A percentile compares a stretch with the other conserved stretches of the same genome.
phyloP scores from a whole-genome alignment of 192 early-diverging fungal genomes.

The Borealophlyctis nickersoniae region DNA sequence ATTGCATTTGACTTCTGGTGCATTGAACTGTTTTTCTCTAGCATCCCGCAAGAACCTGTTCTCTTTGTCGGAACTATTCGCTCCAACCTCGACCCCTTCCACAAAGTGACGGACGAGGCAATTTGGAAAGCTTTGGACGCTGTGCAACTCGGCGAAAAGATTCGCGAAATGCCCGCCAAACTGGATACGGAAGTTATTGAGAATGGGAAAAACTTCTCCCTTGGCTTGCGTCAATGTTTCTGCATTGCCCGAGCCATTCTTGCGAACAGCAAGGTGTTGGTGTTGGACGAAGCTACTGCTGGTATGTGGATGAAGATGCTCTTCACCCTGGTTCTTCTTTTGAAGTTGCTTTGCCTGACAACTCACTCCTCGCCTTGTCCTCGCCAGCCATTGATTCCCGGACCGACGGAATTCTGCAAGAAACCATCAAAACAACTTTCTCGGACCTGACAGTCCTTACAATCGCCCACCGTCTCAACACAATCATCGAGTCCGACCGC shows the following conservation, averaged over 20 bases:
- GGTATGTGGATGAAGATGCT: neutral
- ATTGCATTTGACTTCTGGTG: too few species aligned
- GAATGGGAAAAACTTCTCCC: slow-evolving; percentile 47
- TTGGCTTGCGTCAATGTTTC: slow-evolving; percentile 40
- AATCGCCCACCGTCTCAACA: slow-evolving; percentile 70
- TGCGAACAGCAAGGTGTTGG: slow-evolving; percentile 31
- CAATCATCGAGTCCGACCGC: slow-evolving; percentile 47
- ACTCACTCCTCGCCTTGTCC: neutral
- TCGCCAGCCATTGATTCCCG: slow-evolving; percentile 28
- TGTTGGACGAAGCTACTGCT: slow-evolving; percentile 35
- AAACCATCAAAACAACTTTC: slow-evolving; percentile 42
- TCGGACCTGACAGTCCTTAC: slow-evolving; percentile 54
- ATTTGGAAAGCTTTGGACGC: slow-evolving; percentile 60
- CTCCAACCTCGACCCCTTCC: slow-evolving; percentile 81
- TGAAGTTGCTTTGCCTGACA: neutral
- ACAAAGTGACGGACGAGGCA: slow-evolving; percentile 51
- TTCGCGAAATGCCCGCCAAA: slow-evolving; percentile 30
- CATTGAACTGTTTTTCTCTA: too few species aligned
- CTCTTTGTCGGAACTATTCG: slow-evolving; percentile 70
- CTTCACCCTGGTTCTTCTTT: neutral
- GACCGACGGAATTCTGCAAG: slow-evolving; percentile 38
- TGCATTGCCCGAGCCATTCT: slow-evolving; percentile 51
- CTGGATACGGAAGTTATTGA: slow-evolving; percentile 52
- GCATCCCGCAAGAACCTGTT: slow-evolving; percentile 77
- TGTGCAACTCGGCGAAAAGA: slow-evolving; percentile 48